Conservation (phyloP, 1,284 basidiomycete genomes). For the Pseudozyma flocculosa region DNA sequence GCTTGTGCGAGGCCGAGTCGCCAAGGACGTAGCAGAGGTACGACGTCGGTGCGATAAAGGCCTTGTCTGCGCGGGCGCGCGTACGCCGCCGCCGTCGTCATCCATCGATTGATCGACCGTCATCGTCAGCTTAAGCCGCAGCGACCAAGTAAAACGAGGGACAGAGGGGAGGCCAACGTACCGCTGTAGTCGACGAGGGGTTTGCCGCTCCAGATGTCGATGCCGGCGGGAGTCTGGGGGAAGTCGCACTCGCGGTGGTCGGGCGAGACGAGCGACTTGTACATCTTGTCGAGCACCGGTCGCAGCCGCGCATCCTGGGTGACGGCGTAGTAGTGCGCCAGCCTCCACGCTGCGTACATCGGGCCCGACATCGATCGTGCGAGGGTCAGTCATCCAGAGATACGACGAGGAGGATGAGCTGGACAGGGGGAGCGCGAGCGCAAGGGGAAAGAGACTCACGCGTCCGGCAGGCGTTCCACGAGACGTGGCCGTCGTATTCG, state of each 20-base stretch:
- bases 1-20: slow-evolving; percentile 22
- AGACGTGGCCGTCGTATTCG: slow-evolving; percentile 42
- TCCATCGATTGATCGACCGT: too few relatives aligned
- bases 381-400: too few relatives aligned
- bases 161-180: neutral
- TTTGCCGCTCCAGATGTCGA: slow-evolving; percentile 19
- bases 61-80: slow-evolving; percentile 35
- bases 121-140: too few relatives aligned
- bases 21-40: slow-evolving; percentile 44
- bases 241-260: slow-evolving; percentile 10
- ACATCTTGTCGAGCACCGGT: slow-evolving; percentile 36
- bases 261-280: slow-evolving; percentile 13
- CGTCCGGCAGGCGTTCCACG: slow-evolving; percentile 53
- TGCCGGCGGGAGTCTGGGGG: slow-evolving; percentile 43
- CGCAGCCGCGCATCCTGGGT: slow-evolving; percentile 39
- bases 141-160: too few relatives aligned
- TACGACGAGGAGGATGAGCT: too few relatives aligned
- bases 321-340: slow-evolving; percentile 46
- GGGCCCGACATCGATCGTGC: too few relatives aligned
- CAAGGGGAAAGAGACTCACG: too few relatives aligned
- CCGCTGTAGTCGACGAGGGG: slow-evolving; percentile 39
- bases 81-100: too few relatives aligned
- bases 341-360: slow-evolving; percentile 37
- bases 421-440: too few relatives aligned
- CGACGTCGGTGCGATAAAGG: slow-evolving; percentile 46